Percentiles rank a stretch among this genome's conserved stretches.
phyloP scores from a whole-genome alignment of 148 eudicot species.

The Bassia scoparia region DNA sequence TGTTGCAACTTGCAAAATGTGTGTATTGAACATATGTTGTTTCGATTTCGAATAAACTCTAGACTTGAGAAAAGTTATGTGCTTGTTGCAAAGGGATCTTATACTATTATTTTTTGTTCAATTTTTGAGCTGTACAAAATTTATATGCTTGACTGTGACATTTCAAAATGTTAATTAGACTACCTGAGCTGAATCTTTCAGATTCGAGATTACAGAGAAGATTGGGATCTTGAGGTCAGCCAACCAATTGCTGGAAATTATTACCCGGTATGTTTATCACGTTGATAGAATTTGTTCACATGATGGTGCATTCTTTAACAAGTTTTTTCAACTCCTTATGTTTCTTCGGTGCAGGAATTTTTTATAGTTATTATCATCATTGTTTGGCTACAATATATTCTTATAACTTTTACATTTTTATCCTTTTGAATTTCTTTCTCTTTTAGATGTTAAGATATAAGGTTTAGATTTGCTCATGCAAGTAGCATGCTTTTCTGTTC shows the following conservation, averaged over 20 bases:
- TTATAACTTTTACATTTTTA: no score
- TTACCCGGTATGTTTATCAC: conserved; percentile 56
- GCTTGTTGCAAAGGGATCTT: not conserved
- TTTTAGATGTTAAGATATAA: no score
- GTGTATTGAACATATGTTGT: no score
- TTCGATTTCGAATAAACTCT: no score
- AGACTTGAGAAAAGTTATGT: no score
- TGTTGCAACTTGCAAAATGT: no score
- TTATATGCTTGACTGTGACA: not conserved
- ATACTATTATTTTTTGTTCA: not conserved
- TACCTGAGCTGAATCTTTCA: conserved; percentile 26
- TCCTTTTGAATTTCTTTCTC: no score
- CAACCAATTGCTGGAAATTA: conserved; percentile 78
- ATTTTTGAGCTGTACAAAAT: not conserved
- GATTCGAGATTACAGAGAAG: conserved; percentile 65
- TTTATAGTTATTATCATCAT: not conserved
- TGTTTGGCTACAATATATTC: not conserved
- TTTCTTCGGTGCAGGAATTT: not conserved
- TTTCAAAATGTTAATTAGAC: not conserved
- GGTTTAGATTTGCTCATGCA: not conserved
- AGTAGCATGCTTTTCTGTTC: not conserved
- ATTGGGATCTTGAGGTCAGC: conserved; percentile 63
- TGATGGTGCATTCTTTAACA: not conserved
- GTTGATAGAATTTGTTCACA: not conserved
- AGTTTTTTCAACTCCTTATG: not conserved